Evolutionary conservation across 1,139 yeast species (phyloP), one percentile per base, ranked within the genome.

Genomic region (Sugiyamaella novakii): DNA sequence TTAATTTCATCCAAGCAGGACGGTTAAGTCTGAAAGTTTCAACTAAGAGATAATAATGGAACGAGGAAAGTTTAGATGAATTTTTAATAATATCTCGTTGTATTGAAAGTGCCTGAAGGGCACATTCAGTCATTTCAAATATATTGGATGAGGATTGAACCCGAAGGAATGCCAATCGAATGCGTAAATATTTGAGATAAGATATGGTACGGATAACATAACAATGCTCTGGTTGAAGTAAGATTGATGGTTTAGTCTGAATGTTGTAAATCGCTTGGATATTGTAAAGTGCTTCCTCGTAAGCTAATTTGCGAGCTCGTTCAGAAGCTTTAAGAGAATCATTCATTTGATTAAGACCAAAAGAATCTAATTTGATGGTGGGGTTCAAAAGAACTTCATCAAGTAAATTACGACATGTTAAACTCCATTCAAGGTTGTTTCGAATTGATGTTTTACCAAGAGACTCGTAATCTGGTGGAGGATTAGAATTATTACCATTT

Each of bases 1-100:
- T 43, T 5, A 52, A 25, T n/a, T 46, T 45, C 52, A 49, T 50
- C 58, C 58, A 55, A 11, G 57, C 56, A 11, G 47, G 46, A 8
- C 46, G 42, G 39, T 49, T 45, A 12, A 53, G 24, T 17, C 43
- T 24, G 17, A 29, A 28, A 12, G 30, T 27, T 21, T 51, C 42
- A 27, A 37, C 39, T 11, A 43, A 36, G 11, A 50, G 27, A 34
- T 39, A 51, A 31, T 33, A 46, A 8, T 38, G 41, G 21, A 38
- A 44, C 5, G 37, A 27, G 7, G 47, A 19, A 24, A 47, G 27
- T 36, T 49, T 48, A 10, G 35, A 15, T 11, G 35, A 37, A 40
- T 37, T 51, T 4, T 30, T 42, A 28, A 43, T 38, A 12, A 37
- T 33, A 24, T 41, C 31, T 11, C 38, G 28, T 29, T 48, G 49